Percentiles rank a stretch among this genome's conserved stretches.
Conservation (phyloP, 306 rosid species). For the Lotus japonicus region DNA sequence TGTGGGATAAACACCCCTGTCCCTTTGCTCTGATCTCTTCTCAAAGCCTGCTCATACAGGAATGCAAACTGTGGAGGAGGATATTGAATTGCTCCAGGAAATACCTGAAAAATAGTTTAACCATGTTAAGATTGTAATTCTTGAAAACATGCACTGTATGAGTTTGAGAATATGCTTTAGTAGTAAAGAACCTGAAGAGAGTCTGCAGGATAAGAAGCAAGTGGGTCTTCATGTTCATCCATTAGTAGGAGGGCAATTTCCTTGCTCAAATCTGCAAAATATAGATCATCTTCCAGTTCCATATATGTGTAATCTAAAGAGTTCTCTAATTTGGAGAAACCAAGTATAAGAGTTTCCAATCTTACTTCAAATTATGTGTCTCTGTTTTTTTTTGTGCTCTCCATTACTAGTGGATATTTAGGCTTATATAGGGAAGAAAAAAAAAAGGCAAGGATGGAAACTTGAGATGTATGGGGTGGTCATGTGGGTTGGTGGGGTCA, state of each 20-base stretch:
- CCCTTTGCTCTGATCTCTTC: conserved; percentile 76
- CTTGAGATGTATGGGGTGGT: conserved; percentile 30
- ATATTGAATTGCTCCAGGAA: conserved; percentile 39
- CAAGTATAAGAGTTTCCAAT: not conserved
- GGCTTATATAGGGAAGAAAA: conserved; percentile 35
- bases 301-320: conserved; percentile 11
- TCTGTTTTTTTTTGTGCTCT: not conserved
- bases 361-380: not conserved
- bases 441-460: conserved; percentile 22
- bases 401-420: conserved; percentile 11
- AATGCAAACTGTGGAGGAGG: conserved; percentile 51
- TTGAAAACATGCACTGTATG: not conserved
- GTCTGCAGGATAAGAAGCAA: conserved; percentile 40
- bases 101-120: conserved; percentile 37
- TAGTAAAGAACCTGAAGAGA: conserved; percentile 54
- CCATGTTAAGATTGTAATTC: not conserved
- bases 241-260: conserved; percentile 80
- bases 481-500: conserved; percentile 83
- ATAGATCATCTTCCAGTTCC: conserved; percentile 70
- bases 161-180: conserved; percentile 7
- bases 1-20: conserved; percentile 95
- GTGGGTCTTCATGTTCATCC: conserved; percentile 82
- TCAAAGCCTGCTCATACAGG: conserved; percentile 40
- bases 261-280: conserved; percentile 81
- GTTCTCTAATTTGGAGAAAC: not conserved